A percentile compares a stretch with the other conserved stretches of the same genome.
These are phyloP conservation scores for Trypanosoma grayi DNA, from an alignment of 208 protist genomes.

Conservation along the genomic window DNA sequence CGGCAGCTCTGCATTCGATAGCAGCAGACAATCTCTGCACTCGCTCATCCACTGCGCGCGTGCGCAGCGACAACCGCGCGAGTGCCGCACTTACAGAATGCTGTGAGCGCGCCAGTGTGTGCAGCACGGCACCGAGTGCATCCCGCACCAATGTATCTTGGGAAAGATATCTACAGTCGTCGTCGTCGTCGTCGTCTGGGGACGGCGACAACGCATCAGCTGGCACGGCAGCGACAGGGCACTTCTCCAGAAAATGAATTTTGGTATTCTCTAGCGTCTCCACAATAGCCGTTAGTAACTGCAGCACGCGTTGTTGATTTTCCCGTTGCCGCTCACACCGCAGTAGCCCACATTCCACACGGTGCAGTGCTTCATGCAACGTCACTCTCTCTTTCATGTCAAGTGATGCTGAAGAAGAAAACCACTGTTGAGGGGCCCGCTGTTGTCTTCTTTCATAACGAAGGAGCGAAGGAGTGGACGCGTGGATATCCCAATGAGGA, in stretches of 20 bases:
- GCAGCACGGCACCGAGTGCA: slow-evolving; percentile 2
- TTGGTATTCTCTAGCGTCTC: slow-evolving; percentile 20
- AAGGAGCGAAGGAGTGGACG: too few relatives aligned
- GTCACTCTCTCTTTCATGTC: background rate
- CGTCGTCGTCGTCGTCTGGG: too few relatives aligned
- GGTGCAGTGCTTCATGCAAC: slow-evolving; percentile 3
- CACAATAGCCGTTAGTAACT: slow-evolving; percentile 7
- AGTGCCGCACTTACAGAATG: background rate
- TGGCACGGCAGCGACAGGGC: background rate
- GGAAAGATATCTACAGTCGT: too few relatives aligned
- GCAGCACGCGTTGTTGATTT: background rate
- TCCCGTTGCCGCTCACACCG: slow-evolving; percentile 5
- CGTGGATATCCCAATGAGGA: too few relatives aligned
- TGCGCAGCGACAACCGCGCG: slow-evolving; percentile 1
- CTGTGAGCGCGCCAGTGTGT: slow-evolving; percentile 1
- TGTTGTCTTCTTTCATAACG: too few relatives aligned
- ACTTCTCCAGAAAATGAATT: background rate
- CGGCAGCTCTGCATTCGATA: background rate
- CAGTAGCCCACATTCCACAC: slow-evolving; percentile 2
- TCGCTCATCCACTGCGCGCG: background rate
- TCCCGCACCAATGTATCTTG: background rate
- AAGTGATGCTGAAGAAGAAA: background rate
- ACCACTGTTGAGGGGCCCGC: too few relatives aligned
- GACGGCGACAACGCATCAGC: background rate
- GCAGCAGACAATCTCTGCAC: background rate